phyloP scores from a whole-genome alignment of 148 eudicot species.

The Agrostemma githago region DNA sequence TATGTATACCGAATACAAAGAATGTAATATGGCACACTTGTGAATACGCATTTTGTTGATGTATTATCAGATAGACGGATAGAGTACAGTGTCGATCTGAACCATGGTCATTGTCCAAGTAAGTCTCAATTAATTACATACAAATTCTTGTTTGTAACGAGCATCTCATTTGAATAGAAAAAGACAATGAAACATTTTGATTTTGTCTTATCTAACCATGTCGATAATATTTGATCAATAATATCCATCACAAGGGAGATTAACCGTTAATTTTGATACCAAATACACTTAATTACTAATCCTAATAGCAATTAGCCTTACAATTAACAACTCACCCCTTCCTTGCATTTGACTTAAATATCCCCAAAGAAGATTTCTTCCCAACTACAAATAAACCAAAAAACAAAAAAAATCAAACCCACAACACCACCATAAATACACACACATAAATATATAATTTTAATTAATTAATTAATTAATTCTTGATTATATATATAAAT shows the following conservation, averaged over 20 bases:
- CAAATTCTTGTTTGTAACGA: too few relatives aligned
- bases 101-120: background rate
- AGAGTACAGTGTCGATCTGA: too few relatives aligned
- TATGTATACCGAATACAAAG: background rate
- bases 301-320: background rate
- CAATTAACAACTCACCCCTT: background rate
- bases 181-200: too few relatives aligned
- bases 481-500: background rate
- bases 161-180: too few relatives aligned
- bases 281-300: background rate
- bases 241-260: too few relatives aligned
- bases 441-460: background rate
- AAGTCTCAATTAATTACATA: background rate
- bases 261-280: background rate
- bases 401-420: background rate
- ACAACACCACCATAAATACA: background rate
- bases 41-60: too few relatives aligned
- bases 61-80: too few relatives aligned
- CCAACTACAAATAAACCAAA: background rate
- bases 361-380: constrained; percentile 6
- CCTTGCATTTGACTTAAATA: background rate
- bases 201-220: too few relatives aligned
- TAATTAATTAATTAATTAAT: background rate
- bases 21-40: too few relatives aligned
- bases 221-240: too few relatives aligned